Evolutionary conservation across 768 basidiomycete genomes (phyloP).

Genomic region (Pleurotus citrinopileatus): DNA sequence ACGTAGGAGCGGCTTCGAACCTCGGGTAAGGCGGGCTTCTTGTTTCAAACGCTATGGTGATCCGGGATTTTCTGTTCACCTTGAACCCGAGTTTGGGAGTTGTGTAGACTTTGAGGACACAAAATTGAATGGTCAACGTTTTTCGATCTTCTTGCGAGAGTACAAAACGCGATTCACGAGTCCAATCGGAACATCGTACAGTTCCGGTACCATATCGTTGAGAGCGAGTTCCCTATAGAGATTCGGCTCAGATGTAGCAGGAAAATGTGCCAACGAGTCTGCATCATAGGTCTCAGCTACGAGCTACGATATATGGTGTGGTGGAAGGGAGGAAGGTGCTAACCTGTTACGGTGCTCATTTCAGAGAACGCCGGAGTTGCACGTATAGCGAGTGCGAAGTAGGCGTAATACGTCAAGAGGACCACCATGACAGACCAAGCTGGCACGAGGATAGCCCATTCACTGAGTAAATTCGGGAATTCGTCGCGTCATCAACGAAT

Average conservation of each 20-base stretch:
- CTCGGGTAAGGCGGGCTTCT: too few species aligned
- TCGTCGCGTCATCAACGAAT: background rate
- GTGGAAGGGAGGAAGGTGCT: too few species aligned
- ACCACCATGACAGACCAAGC: conserved; percentile 71
- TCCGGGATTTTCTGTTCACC: too few species aligned
- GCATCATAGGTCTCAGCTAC: conserved; percentile 14
- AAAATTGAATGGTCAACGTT: too few species aligned
- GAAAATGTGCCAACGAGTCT: conserved; percentile 62
- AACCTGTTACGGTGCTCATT: conserved; percentile 67
- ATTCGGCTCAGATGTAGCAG: conserved; percentile 32
- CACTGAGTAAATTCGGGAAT: too few species aligned
- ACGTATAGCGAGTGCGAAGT: conserved; percentile 72
- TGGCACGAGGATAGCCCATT: conserved; percentile 84
- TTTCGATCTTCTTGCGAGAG: conserved; percentile 4
- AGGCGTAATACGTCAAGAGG: conserved; percentile 73
- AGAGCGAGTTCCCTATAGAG: conserved; percentile 51
- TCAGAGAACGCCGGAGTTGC: conserved; percentile 71
- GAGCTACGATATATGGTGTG: too few species aligned
- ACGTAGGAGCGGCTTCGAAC: too few species aligned
- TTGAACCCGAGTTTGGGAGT: background rate
- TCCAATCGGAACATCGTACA: conserved; percentile 83
- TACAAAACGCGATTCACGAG: conserved; percentile 78
- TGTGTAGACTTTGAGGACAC: background rate
- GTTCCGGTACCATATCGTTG: conserved; percentile 50
- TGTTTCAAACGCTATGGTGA: too few species aligned